Evolutionary conservation across 192 early-diverging fungal species (phyloP).

Genomic region (Chytriomyces hyalinus): DNA sequence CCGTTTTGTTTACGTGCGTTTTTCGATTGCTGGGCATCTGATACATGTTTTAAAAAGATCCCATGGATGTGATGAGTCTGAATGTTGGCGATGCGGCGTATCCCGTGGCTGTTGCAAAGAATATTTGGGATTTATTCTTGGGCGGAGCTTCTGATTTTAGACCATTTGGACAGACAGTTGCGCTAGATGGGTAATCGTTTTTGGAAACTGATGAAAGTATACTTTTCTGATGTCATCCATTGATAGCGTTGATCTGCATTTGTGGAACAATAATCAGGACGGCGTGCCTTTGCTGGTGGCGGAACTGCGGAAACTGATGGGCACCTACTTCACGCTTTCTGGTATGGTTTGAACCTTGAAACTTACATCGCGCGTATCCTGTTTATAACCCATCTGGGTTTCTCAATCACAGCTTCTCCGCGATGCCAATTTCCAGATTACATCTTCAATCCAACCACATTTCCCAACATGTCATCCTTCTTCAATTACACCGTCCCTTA

Average conservation of each 20-base stretch:
- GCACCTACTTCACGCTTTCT: background rate
- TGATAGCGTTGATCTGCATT: slow-evolving; percentile 37
- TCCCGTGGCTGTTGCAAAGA: slow-evolving; percentile 53
- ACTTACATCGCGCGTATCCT: background rate
- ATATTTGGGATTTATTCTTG: slow-evolving; percentile 77
- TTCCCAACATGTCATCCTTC: background rate
- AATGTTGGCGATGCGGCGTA: slow-evolving; percentile 60
- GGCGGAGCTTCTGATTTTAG: slow-evolving; percentile 63
- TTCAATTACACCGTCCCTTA: slow-evolving; percentile 38
- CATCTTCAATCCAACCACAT: slow-evolving; percentile 16
- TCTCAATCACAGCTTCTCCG: slow-evolving; percentile 7
- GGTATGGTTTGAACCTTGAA: background rate
- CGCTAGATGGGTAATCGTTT: slow-evolving; percentile 59
- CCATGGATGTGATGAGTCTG: slow-evolving; percentile 51
- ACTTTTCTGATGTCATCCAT: background rate
- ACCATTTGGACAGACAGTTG: slow-evolving; percentile 70
- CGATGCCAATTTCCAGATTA: slow-evolving; percentile 40
- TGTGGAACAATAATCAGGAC: slow-evolving; percentile 39
- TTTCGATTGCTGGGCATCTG: background rate
- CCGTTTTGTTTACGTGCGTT: background rate
- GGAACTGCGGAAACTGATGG: slow-evolving; percentile 29
- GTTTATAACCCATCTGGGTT: background rate
- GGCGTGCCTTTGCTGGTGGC: slow-evolving; percentile 5
- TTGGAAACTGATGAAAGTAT: background rate
- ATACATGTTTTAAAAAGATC: slow-evolving; percentile 32